Percentiles rank a stretch among this genome's conserved stretches.
Conservation (phyloP, 1,284 basidiomycete species). For the Cerioporus squamosus region DNA sequence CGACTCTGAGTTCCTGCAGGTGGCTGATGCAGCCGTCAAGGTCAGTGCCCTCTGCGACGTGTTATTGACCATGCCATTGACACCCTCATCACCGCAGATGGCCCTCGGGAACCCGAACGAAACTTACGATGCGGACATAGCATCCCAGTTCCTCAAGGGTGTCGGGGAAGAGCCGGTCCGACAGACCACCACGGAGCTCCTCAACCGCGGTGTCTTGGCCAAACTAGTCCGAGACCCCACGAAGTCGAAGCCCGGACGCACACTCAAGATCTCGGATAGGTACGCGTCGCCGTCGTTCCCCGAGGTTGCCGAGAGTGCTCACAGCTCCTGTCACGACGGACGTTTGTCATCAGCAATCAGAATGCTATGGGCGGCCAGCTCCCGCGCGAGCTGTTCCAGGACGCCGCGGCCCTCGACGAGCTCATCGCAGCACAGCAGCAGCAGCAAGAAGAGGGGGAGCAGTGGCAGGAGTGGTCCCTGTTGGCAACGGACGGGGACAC, state of each 20-base stretch:
- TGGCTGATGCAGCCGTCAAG: conserved; percentile 76
- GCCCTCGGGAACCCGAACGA: conserved; percentile 72
- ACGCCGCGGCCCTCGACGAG: conserved; percentile 68
- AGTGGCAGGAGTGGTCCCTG: conserved; percentile 74
- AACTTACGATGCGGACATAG: conserved; percentile 63
- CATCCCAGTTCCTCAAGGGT: conserved; percentile 56
- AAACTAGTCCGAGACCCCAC: conserved; percentile 65
- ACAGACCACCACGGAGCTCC: conserved; percentile 58
- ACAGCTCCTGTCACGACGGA: background rate
- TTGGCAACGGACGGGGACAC: conserved; percentile 75
- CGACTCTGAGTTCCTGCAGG: conserved; percentile 44
- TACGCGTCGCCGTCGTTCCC: conserved; percentile 34
- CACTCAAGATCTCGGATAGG: conserved; percentile 75
- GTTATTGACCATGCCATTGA: background rate
- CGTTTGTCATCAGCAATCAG: conserved; percentile 53
- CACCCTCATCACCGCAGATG: conserved; percentile 54
- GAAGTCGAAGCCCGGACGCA: conserved; percentile 67
- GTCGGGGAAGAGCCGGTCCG: conserved; percentile 58
- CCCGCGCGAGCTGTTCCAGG: conserved; percentile 64
- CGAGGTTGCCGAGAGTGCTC: background rate
- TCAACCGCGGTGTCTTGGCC: conserved; percentile 65
- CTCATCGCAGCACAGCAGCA: conserved; percentile 34
- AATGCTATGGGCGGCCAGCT: conserved; percentile 70
- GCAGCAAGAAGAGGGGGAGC: conserved; percentile 43
- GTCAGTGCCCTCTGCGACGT: conserved; percentile 39